A percentile compares a stretch with the other conserved stretches of the same genome.
These are phyloP conservation scores for Epichloe amarillans DNA, from an alignment of 2,329 filamentous ascomycete genomes.

Conservation along the genomic window DNA sequence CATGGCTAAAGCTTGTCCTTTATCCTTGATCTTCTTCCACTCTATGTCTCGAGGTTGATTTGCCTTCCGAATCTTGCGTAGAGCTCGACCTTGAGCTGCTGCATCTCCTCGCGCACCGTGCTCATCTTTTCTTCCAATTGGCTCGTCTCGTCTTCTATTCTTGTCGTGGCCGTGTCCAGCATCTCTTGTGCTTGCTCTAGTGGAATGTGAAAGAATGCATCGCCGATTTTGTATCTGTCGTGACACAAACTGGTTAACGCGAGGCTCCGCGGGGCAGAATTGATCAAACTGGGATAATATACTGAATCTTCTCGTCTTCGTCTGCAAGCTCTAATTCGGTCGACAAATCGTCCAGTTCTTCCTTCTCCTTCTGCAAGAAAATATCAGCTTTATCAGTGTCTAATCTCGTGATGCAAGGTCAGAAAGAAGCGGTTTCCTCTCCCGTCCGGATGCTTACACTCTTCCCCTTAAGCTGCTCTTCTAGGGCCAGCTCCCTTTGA, in stretches of 20 bases:
- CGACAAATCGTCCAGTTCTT: conserved; percentile 87
- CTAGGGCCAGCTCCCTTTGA: conserved; percentile 64
- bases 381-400: conserved; percentile 4
- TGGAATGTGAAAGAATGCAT: conserved; percentile 82
- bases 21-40: neutral
- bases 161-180: conserved; percentile 55
- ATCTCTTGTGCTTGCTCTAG: conserved; percentile 78
- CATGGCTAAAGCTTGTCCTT: neutral
- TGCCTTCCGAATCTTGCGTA: conserved; percentile 93
- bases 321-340: conserved; percentile 88
- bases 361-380: conserved; percentile 75
- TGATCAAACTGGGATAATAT: conserved; percentile 23
- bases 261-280: neutral
- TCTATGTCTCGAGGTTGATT: conserved; percentile 86
- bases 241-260: conserved; percentile 1
- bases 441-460: conserved; percentile 41
- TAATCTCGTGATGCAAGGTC: neutral
- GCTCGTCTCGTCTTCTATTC: conserved; percentile 64
- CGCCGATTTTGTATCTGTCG: conserved; percentile 83
- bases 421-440: neutral
- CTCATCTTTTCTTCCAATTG: conserved; percentile 64
- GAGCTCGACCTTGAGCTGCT: conserved; percentile 74
- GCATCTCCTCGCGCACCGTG: conserved; percentile 73
- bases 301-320: conserved; percentile 89
- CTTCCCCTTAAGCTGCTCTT: conserved; percentile 70